Conservation (phyloP, 2,329 filamentous ascomycete genomes). For the Colletotrichum neosansevieriae region DNA sequence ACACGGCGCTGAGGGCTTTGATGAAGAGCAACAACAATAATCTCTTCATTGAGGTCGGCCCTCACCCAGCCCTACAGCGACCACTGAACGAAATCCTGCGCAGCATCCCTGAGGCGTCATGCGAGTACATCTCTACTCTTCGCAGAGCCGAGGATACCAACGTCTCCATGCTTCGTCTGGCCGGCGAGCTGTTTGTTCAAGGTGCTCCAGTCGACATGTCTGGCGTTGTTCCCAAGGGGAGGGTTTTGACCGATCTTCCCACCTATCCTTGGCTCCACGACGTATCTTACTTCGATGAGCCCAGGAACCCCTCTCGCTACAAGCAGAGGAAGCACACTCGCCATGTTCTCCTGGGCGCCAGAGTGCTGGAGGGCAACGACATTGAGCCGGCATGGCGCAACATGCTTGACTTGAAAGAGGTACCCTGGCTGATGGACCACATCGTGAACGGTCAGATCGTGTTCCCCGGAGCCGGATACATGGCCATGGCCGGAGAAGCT, state of each 20-base stretch:
- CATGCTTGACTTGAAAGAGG: constrained; percentile 31
- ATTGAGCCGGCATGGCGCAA: constrained; percentile 32
- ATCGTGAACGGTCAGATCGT: constrained; percentile 30
- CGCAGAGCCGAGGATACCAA: constrained; percentile 63
- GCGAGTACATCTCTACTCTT: constrained; percentile 59
- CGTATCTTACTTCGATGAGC: constrained; percentile 22
- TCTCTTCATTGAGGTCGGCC: constrained; percentile 43
- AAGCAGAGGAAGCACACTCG: constrained; percentile 20
- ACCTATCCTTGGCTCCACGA: constrained; percentile 32
- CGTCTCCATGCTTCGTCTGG: constrained; percentile 57
- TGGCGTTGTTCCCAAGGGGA: constrained; percentile 1
- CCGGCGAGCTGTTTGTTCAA: constrained; percentile 57
- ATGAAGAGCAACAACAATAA: constrained; percentile 20
- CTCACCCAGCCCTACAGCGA: constrained; percentile 42
- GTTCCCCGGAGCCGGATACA: constrained; percentile 29
- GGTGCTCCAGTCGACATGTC: constrained; percentile 57
- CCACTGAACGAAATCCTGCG: constrained; percentile 51
- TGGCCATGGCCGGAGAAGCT: constrained; percentile 28
- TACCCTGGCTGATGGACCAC: constrained; percentile 30
- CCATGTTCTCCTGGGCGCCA: constrained; percentile 22
- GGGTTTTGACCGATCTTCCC: constrained; percentile 19
- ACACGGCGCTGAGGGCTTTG: constrained; percentile 50
- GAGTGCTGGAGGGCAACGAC: constrained; percentile 27
- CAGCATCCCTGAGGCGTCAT: constrained; percentile 31
- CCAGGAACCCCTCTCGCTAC: constrained; percentile 14